phyloP scores from a whole-genome alignment of 2,329 filamentous ascomycete genomes.

The Ramichloridium luteum region DNA sequence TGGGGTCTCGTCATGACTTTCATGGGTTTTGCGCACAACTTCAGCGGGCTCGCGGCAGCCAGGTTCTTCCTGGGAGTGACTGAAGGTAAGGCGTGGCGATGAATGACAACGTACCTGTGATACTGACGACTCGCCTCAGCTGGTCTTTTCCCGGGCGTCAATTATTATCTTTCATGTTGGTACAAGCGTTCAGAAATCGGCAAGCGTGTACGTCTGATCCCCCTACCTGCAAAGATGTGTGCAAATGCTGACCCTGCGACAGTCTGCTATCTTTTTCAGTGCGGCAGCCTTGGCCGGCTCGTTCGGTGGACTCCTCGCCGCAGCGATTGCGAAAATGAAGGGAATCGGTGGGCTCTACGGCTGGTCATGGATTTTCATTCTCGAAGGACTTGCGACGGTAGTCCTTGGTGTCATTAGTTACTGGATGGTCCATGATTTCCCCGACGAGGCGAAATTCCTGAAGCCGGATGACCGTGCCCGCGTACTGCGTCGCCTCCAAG shows the following conservation, averaged over 20 bases:
- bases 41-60: constrained; percentile 18
- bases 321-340: constrained; percentile 58
- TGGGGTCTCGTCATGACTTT: constrained; percentile 40
- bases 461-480: constrained; percentile 27
- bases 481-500: constrained; percentile 16
- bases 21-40: constrained; percentile 19
- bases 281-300: constrained; percentile 68
- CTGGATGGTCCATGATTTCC: constrained; percentile 41
- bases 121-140: constrained; percentile 1
- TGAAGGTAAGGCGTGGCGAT: constrained; percentile 12
- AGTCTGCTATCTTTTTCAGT: constrained; percentile 68
- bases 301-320: constrained; percentile 62
- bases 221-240: constrained; percentile 3
- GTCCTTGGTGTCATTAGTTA: constrained; percentile 36
- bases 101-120: not conserved
- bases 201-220: constrained; percentile 37
- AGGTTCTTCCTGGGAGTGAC: constrained; percentile 23
- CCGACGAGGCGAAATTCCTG: constrained; percentile 46
- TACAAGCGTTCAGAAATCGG: constrained; percentile 70
- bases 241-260: not conserved
- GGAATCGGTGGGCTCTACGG: constrained; percentile 41
- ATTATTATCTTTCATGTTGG: constrained; percentile 76
- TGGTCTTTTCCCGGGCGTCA: constrained; percentile 53
- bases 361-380: constrained; percentile 33
- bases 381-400: constrained; percentile 51